phyloP scores from a whole-genome alignment of 192 early-diverging fungal species.

The Jimgerdemannia flammicorona region DNA sequence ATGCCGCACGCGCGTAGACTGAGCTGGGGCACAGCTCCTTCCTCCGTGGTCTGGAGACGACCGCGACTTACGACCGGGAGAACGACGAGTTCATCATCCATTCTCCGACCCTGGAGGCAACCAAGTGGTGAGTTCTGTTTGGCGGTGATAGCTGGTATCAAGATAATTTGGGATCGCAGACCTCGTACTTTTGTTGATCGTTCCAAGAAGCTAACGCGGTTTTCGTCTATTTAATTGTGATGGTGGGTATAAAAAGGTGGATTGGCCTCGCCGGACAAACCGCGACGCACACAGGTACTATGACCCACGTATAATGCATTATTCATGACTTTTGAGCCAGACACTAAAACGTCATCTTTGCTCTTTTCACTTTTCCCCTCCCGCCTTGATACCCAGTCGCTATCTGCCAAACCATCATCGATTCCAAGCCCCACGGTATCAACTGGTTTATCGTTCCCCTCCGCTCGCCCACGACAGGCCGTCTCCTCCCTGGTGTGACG shows the following conservation, averaged over 20 bases:
- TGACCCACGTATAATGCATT: too few relatives aligned
- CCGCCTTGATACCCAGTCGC: constrained; percentile 22
- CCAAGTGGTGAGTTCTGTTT: constrained; percentile 43
- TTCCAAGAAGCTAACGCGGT: neutral
- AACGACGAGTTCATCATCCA: constrained; percentile 58
- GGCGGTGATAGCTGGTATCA: neutral
- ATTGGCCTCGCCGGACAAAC: constrained; percentile 63
- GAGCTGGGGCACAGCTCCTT: constrained; percentile 60
- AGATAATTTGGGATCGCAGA: neutral
- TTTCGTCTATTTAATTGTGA: neutral
- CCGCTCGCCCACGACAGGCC: constrained; percentile 45
- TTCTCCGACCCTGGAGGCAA: constrained; percentile 54
- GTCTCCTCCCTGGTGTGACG: constrained; percentile 45
- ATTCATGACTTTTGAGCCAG: too few relatives aligned
- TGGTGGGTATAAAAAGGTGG: constrained; percentile 20
- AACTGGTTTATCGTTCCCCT: constrained; percentile 68
- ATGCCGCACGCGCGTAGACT: constrained; percentile 33
- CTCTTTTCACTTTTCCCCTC: neutral
- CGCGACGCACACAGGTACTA: constrained; percentile 51
- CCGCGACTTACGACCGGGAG: constrained; percentile 55
- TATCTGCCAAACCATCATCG: constrained; percentile 55
- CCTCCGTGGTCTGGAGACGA: constrained; percentile 61
- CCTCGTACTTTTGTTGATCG: neutral
- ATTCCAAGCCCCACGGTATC: constrained; percentile 53
- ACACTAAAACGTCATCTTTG: too few relatives aligned